Base-by-base conservation (phyloP, 345 rosid species). In the Melaleuca quinquenervia region DNA sequence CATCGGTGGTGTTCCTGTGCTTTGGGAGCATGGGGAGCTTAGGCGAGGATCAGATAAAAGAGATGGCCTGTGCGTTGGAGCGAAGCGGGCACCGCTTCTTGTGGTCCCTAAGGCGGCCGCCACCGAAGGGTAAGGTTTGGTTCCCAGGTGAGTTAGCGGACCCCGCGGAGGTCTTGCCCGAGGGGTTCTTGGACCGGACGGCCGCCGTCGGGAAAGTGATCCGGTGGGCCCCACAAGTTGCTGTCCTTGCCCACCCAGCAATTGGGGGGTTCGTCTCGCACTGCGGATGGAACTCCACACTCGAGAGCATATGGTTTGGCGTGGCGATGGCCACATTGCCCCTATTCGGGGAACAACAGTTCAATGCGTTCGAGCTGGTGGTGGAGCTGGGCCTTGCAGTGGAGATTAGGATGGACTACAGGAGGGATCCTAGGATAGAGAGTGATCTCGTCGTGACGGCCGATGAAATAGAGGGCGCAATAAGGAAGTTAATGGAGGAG, bases 21-120 rank as follows among this genome's bases (percentile, higher is more conserved):
- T 94, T 94, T 49, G 95, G 95, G 86, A 93, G 94, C 91, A 90
- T 89, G 91, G 96, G 95, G 62, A 83, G 89, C 58, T 93, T 94
- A 54, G 86, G 84, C 62, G 90, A 80, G 52, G 87, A 90, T 11
- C 96, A 92, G 88, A 84, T 92, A 45, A 89, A 54, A 84, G 89
- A 90, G 89, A 91, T 92, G n/a, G 96, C 94, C 48, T 26, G 45
- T 29, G 96, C 92, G 41, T 86, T 94, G 3, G 94, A 93, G 88
- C 82, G 64, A 27, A 84, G 89, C 41, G 92, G 91, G 13, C 88
- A 53, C 41, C 84, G 90, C 44, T 93, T 93, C 87, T 84, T 94
- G 36, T 93, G 96, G 95, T 92, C 94, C 55, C 82, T 92, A 0
- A 88, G 93, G n/a, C 26, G 53, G 74, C 87, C 88, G 0, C 87